phyloP scores from a whole-genome alignment of 345 rosid genomes.

The Corchorus capsularis region DNA sequence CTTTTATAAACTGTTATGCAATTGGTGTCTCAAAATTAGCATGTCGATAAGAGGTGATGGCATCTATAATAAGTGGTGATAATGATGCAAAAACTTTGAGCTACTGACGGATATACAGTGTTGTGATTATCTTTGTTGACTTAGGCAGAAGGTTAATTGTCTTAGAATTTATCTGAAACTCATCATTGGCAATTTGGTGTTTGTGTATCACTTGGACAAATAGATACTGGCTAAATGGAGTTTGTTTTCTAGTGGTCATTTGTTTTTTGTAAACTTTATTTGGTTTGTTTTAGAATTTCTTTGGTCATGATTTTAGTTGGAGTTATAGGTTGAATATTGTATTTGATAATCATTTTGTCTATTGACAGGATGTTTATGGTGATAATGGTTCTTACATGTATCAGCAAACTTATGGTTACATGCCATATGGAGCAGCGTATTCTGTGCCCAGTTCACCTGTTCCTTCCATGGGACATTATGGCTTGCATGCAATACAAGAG shows the following conservation, averaged over 20 bases:
- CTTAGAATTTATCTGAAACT: background rate
- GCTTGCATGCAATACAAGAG: conserved; percentile 41
- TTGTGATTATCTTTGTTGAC: background rate
- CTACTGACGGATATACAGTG: background rate
- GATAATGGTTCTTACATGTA: conserved; percentile 45
- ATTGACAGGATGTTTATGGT: conserved; percentile 41
- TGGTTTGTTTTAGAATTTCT: no score
- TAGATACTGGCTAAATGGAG: background rate
- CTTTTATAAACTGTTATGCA: no score
- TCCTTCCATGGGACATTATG: conserved; percentile 36
- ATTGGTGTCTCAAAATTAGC: background rate
- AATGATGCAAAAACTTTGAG: background rate
- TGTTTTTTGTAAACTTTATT: background rate
- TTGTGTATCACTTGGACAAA: background rate
- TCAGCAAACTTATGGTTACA: conserved; percentile 45
- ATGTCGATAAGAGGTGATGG: background rate
- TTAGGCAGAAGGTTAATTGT: background rate
- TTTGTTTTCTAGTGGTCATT: background rate
- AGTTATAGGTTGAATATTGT: background rate
- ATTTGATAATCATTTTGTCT: conserved; percentile 23
- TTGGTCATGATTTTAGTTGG: background rate
- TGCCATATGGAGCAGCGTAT: conserved; percentile 48
- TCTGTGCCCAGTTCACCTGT: conserved; percentile 37
- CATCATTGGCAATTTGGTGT: background rate
- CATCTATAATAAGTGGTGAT: background rate